Evolutionary conservation across 1,284 basidiomycete genomes (phyloP).

Genomic region (Phaffia rhodozyma): DNA sequence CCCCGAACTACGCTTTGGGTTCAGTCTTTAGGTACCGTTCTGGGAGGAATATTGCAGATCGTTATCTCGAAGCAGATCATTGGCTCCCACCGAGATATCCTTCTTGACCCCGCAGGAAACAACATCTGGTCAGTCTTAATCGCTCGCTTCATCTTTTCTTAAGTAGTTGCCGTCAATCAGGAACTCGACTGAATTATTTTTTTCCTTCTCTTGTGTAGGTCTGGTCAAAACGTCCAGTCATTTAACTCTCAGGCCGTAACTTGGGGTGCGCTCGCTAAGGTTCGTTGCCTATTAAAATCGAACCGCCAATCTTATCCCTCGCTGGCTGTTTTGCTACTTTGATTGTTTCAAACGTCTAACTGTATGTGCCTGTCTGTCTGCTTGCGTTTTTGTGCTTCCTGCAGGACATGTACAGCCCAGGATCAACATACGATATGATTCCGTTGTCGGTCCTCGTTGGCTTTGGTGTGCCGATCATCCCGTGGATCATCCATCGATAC

Average conservation of each 20-base stretch:
- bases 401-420: constrained; percentile 20
- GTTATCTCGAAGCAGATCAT: constrained; percentile 24
- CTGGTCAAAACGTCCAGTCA: constrained; percentile 23
- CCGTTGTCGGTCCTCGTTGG: constrained; percentile 22
- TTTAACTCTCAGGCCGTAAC: constrained; percentile 24
- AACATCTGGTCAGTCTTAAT: constrained; percentile 20
- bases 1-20: constrained; percentile 30
- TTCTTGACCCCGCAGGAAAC: constrained; percentile 20
- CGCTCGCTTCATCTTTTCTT: background rate
- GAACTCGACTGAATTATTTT: too few species aligned
- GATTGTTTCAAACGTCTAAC: background rate
- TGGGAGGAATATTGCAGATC: constrained; percentile 27
- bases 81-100: constrained; percentile 20
- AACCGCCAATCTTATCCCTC: background rate
- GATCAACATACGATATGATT: constrained; percentile 20
- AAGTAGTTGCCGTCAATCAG: background rate
- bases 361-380: background rate
- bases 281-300: too few species aligned
- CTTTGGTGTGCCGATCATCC: constrained; percentile 22
- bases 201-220: background rate
- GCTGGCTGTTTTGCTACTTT: background rate
- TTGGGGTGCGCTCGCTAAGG: constrained; percentile 24
- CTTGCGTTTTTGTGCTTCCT: too few species aligned
- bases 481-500: constrained; percentile 21
- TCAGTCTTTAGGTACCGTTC: constrained; percentile 28